Evolutionary conservation across 768 basidiomycete species (phyloP).

Genomic region (Mycena rebaudengoi): DNA sequence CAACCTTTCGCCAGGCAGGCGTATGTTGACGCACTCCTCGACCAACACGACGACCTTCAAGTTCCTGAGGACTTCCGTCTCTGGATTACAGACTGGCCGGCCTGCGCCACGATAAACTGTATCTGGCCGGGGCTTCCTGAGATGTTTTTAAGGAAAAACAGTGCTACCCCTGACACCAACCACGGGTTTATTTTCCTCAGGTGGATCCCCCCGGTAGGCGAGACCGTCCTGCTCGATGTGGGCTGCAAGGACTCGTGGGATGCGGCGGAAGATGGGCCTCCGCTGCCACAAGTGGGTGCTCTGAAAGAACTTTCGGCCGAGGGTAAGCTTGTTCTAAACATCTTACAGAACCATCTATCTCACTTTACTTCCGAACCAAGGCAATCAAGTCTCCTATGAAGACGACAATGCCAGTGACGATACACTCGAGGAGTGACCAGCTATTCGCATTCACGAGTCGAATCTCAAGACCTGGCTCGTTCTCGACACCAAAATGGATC

Average conservation of each 20-base stretch:
- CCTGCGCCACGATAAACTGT: slow-evolving; percentile 28
- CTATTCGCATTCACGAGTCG: not conserved
- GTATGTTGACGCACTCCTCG: slow-evolving; percentile 21
- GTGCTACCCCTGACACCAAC: not conserved
- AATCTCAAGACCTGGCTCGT: not conserved
- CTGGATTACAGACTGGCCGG: slow-evolving; percentile 38
- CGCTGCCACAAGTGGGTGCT: too few relatives aligned
- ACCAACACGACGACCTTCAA: slow-evolving; percentile 5
- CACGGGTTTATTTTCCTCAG: not conserved
- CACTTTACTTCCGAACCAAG: too few relatives aligned
- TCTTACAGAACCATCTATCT: too few relatives aligned
- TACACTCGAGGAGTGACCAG: not conserved
- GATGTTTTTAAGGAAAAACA: not conserved
- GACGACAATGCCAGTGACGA: not conserved
- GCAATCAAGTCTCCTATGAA: too few relatives aligned
- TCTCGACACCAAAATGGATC: not conserved
- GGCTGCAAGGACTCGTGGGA: not conserved
- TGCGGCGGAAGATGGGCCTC: not conserved
- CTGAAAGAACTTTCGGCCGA: too few relatives aligned
- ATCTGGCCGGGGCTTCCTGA: slow-evolving; percentile 31
- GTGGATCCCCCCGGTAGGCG: not conserved
- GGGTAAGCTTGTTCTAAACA: too few relatives aligned
- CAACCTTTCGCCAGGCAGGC: slow-evolving; percentile 23
- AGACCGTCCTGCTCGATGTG: not conserved
- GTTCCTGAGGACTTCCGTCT: slow-evolving; percentile 30